Percentiles rank a stretch among this genome's conserved stretches.
phyloP scores from a whole-genome alignment of 768 basidiomycete species.

The Pleurotus cornucopiae region DNA sequence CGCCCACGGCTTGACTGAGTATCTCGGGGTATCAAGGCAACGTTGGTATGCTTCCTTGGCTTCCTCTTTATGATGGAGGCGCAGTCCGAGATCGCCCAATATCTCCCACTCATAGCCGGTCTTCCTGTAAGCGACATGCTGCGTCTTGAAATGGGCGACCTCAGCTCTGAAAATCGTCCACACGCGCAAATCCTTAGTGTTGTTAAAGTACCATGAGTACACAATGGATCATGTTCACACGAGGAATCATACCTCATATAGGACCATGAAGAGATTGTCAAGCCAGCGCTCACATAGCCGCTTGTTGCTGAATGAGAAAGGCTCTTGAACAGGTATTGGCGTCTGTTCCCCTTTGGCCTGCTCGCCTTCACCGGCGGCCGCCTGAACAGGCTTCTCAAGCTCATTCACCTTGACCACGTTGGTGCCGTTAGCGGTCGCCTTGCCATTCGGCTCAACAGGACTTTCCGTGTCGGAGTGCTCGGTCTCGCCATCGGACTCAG shows the following conservation, averaged over 20 bases:
- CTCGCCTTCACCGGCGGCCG: slow-evolving; percentile 42
- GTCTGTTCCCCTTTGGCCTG: slow-evolving; percentile 33
- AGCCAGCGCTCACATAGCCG: slow-evolving; percentile 96
- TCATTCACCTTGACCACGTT: slow-evolving; percentile 23
- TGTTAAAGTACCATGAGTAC: not conserved
- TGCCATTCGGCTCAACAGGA: slow-evolving; percentile 15
- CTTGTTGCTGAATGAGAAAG: slow-evolving; percentile 94
- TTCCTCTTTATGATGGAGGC: slow-evolving; percentile 97
- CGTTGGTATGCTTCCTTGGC: slow-evolving; percentile 97
- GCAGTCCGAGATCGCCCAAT: slow-evolving; percentile 86
- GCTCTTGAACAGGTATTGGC: slow-evolving; percentile 39
- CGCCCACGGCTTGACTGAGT: slow-evolving; percentile 89
- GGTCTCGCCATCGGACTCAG: slow-evolving; percentile 32
- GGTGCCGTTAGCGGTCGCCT: slow-evolving; percentile 28
- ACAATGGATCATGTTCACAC: slow-evolving; percentile 1
- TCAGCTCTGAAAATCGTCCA: slow-evolving; percentile 99
- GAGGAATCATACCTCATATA: slow-evolving; percentile 76
- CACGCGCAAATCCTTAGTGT: slow-evolving; percentile 79
- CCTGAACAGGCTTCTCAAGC: slow-evolving; percentile 47
- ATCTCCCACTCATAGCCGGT: slow-evolving; percentile 99
- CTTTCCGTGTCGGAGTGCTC: slow-evolving; percentile 21
- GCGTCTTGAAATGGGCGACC: slow-evolving; percentile 97
- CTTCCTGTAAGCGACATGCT: slow-evolving; percentile 96
- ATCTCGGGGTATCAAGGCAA: slow-evolving; percentile 81
- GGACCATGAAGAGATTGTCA: slow-evolving; percentile 96